Percentiles rank a stretch among this genome's conserved stretches.
phyloP scores from a whole-genome alignment of 441 rosid genomes.

The Mallotus japonicus region DNA sequence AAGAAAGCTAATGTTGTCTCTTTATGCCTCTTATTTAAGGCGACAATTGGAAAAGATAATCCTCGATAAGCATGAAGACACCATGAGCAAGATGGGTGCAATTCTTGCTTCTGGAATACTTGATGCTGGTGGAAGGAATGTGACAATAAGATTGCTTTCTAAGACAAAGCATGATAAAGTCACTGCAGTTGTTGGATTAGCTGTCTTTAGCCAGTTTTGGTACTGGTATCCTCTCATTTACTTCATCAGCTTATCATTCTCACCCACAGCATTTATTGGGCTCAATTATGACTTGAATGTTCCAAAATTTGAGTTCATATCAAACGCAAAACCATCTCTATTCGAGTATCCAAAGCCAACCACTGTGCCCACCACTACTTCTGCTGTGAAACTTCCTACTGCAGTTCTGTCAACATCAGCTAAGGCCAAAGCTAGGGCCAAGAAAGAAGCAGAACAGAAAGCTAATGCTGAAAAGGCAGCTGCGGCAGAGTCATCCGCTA shows the following conservation, averaged over 20 bases:
- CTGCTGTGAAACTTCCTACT: slow-evolving; percentile 82
- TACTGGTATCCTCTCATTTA: slow-evolving; percentile 98
- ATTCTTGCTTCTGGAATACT: slow-evolving; percentile 95
- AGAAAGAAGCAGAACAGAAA: slow-evolving; percentile 97
- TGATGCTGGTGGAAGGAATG: slow-evolving; percentile 98
- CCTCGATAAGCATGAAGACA: slow-evolving; percentile 92
- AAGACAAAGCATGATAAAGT: slow-evolving; percentile 95
- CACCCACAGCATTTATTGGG: slow-evolving; percentile 94
- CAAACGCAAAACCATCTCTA: slow-evolving; percentile 87
- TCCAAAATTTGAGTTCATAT: slow-evolving; percentile 87
- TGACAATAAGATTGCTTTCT: slow-evolving; percentile 85
- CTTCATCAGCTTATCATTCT: slow-evolving; percentile 86
- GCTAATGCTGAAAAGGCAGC: slow-evolving; percentile 69
- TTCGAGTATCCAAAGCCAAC: slow-evolving; percentile 98
- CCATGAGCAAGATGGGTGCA: slow-evolving; percentile 99
- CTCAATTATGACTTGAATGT: slow-evolving; percentile 88
- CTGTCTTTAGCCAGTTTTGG: slow-evolving; percentile 98
- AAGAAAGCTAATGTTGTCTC: slow-evolving; percentile 5
- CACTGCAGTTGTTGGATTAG: slow-evolving; percentile 95
- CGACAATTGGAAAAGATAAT: slow-evolving; percentile 92
- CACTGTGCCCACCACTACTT: slow-evolving; percentile 68
- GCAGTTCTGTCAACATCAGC: slow-evolving; percentile 92
- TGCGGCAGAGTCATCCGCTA: slow-evolving; percentile 42
- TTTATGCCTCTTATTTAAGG: slow-evolving; percentile 36
- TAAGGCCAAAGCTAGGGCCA: slow-evolving; percentile 94